Evolutionary conservation across 1,284 basidiomycete species (phyloP).

Genomic region (Golubevia sp.): DNA sequence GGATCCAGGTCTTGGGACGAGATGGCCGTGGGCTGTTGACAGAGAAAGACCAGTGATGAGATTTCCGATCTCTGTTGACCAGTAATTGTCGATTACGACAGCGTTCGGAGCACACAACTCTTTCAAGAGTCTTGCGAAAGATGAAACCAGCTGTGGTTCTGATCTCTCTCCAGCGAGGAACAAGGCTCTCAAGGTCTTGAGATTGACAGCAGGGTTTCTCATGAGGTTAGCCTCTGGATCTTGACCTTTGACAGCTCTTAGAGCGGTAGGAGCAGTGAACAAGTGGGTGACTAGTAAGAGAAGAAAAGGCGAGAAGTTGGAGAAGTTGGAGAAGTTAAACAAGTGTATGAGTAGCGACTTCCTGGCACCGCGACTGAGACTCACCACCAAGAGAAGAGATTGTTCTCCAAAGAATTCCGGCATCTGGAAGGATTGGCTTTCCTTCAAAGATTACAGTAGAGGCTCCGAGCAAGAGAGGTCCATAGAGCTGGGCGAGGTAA

Average conservation of each 20-base stretch:
- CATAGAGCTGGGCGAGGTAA: slow-evolving; percentile 45
- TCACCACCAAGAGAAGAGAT: slow-evolving; percentile 17
- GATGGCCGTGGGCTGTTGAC: slow-evolving; percentile 22
- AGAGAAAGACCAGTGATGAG: slow-evolving; percentile 48
- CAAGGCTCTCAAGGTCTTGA: slow-evolving; percentile 37
- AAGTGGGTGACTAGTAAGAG: slow-evolving; percentile 37
- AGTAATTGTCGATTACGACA: slow-evolving; percentile 54
- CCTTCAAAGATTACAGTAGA: slow-evolving; percentile 53
- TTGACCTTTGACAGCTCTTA: slow-evolving; percentile 43
- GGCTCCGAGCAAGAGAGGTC: slow-evolving; percentile 43
- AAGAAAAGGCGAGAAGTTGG: too few species aligned
- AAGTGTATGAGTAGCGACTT: too few species aligned
- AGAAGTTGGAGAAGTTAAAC: too few species aligned
- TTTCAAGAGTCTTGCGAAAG: slow-evolving; percentile 30
- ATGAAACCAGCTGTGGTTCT: slow-evolving; percentile 45
- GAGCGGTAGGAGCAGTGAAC: slow-evolving; percentile 46
- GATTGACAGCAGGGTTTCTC: slow-evolving; percentile 30
- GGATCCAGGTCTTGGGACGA: slow-evolving; percentile 34
- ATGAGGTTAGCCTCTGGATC: slow-evolving; percentile 44
- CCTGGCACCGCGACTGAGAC: too few species aligned
- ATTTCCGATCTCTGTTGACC: slow-evolving; percentile 47
- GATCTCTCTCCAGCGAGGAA: slow-evolving; percentile 50
- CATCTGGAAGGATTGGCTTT: slow-evolving; percentile 54
- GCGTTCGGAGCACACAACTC: slow-evolving; percentile 44
- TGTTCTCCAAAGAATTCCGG: slow-evolving; percentile 50